phyloP scores from a whole-genome alignment of 2,329 filamentous ascomycete genomes.

The Penicillium palitans region DNA sequence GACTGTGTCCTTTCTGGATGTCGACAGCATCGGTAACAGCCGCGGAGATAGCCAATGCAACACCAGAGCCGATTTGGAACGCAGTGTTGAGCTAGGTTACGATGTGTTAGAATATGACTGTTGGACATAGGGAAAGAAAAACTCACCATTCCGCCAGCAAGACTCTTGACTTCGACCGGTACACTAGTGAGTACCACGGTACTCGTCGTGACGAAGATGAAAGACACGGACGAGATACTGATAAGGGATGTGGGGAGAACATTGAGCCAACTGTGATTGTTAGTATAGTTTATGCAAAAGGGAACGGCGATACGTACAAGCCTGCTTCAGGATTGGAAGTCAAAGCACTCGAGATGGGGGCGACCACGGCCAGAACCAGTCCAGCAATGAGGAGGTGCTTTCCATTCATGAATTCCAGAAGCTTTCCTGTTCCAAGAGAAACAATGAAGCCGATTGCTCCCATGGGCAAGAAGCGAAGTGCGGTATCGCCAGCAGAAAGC shows the following conservation, averaged over 20 bases:
- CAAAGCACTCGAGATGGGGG: conserved; percentile 38
- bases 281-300: neutral
- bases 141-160: conserved; percentile 43
- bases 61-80: conserved; percentile 46
- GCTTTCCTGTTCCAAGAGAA: conserved; percentile 37
- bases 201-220: conserved; percentile 47
- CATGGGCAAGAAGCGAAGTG: conserved; percentile 46
- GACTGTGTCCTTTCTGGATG: conserved; percentile 36
- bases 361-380: conserved; percentile 38
- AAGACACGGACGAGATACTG: conserved; percentile 43
- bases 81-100: conserved; percentile 41
- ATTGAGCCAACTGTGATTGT: conserved; percentile 39
- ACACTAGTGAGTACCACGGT: conserved; percentile 44
- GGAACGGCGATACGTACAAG: conserved; percentile 25
- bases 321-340: conserved; percentile 23
- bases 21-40: conserved; percentile 44
- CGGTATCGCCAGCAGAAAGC: conserved; percentile 42
- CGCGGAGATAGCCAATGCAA: conserved; percentile 43
- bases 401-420: conserved; percentile 42
- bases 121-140: neutral
- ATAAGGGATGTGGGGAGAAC: conserved; percentile 43
- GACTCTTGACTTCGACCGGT: conserved; percentile 43
- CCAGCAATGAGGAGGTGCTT: conserved; percentile 41
- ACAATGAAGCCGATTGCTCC: conserved; percentile 42
- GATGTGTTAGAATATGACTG: conserved; percentile 2